phyloP scores from a whole-genome alignment of 2,329 filamentous ascomycete genomes.

The Penicillium glabrum region DNA sequence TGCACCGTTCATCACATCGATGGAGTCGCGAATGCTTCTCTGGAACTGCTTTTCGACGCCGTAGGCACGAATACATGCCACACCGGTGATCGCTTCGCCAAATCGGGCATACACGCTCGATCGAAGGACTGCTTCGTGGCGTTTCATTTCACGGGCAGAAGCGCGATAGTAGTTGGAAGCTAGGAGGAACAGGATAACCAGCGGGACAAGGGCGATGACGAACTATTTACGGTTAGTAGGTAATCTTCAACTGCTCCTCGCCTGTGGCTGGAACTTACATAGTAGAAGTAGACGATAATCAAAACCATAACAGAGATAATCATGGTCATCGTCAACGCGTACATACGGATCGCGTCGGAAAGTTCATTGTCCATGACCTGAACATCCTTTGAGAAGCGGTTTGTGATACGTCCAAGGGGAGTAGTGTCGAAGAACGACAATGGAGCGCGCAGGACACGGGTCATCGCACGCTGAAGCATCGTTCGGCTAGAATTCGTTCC shows the following conservation, averaged over 20 bases:
- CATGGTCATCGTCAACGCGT: constrained; percentile 79
- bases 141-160: constrained; percentile 90
- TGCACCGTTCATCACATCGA: constrained; percentile 90
- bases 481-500: constrained; percentile 79
- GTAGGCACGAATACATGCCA: constrained; percentile 85
- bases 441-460: constrained; percentile 66
- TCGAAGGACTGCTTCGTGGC: constrained; percentile 85
- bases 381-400: constrained; percentile 92
- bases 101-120: constrained; percentile 90
- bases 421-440: constrained; percentile 98
- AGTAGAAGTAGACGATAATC: constrained; percentile 94
- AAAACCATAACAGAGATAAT: constrained; percentile 81
- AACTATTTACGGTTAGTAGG: constrained; percentile 49
- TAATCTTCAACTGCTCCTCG: background rate
- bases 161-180: constrained; percentile 85
- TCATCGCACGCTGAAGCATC: constrained; percentile 79
- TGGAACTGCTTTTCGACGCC: constrained; percentile 76
- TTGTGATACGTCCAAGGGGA: constrained; percentile 89
- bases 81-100: constrained; percentile 74
- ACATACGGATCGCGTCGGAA: constrained; percentile 88
- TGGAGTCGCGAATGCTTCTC: constrained; percentile 64
- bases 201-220: constrained; percentile 64
- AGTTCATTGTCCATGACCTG: constrained; percentile 95
- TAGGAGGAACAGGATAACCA: constrained; percentile 76
- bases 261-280: constrained; percentile 40